Percentiles rank a stretch among this genome's conserved stretches.
These are phyloP conservation scores for Salix viminalis DNA, from an alignment of 345 rosid genomes.

Conservation along the genomic window DNA sequence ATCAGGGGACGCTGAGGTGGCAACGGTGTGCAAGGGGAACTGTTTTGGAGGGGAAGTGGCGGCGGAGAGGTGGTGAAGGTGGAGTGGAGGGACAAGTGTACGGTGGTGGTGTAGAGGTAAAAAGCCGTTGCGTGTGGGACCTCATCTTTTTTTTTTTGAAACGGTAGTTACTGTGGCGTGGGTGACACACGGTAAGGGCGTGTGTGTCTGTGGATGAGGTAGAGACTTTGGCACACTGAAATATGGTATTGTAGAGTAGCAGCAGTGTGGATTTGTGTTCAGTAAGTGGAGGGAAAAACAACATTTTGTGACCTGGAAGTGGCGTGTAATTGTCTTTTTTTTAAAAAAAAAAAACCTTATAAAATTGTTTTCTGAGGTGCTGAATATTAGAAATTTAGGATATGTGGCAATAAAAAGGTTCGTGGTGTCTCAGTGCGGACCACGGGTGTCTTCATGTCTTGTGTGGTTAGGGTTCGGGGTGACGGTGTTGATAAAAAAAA, in stretches of 20 bases:
- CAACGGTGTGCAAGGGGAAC: neutral
- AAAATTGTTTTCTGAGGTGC: neutral
- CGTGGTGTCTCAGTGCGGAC: too few species aligned
- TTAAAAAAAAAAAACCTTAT: too few species aligned
- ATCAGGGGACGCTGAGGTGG: neutral
- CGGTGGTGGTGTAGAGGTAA: neutral
- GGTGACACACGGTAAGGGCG: neutral
- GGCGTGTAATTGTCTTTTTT: neutral
- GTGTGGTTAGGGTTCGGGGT: too few species aligned
- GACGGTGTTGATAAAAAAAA: too few species aligned
- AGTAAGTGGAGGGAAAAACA: neutral
- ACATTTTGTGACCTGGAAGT: constrained; percentile 11
- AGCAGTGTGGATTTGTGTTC: neutral
- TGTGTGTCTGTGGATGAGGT: neutral
- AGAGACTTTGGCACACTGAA: too few species aligned
- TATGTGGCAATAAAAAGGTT: too few species aligned
- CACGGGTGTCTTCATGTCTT: too few species aligned
- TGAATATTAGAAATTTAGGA: neutral
- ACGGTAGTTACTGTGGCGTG: neutral
- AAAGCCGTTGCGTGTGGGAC: neutral
- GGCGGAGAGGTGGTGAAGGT: neutral
- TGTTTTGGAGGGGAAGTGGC: constrained; percentile 9
- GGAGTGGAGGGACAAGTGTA: neutral
- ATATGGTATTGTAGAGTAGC: too few species aligned
- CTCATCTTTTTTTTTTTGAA: constrained; percentile 1